Percentiles rank a stretch among this genome's conserved stretches.
Evolutionary conservation across 192 early-diverging fungal species (phyloP).

Genomic region (Chytriomyces confervae): DNA sequence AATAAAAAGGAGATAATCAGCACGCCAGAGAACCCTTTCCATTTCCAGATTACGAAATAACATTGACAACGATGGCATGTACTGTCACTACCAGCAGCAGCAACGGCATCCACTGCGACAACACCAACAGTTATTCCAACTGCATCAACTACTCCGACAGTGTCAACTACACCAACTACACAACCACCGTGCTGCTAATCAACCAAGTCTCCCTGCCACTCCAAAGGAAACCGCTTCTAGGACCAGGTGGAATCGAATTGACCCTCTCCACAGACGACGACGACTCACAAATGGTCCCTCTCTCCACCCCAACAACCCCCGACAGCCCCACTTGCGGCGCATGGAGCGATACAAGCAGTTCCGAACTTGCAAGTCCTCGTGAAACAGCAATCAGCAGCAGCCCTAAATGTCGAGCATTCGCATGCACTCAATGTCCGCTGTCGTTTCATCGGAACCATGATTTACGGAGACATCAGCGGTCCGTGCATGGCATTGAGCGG

Average conservation of each 20-base stretch:
- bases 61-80: too few relatives aligned
- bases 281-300: background rate
- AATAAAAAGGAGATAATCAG: too few relatives aligned
- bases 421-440: background rate
- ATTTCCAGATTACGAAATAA: too few relatives aligned
- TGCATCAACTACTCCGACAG: too few relatives aligned
- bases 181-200: too few relatives aligned
- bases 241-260: background rate
- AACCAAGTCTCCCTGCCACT: too few relatives aligned
- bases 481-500: background rate
- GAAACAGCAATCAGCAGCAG: background rate
- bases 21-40: too few relatives aligned
- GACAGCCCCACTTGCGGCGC: background rate
- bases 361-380: background rate
- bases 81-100: too few relatives aligned
- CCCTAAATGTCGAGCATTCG: background rate
- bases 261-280: background rate
- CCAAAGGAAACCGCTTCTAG: too few relatives aligned
- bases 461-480: conserved; percentile 16
- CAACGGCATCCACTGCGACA: too few relatives aligned
- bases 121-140: too few relatives aligned
- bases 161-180: too few relatives aligned
- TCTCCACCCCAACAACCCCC: background rate
- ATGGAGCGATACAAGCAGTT: background rate
- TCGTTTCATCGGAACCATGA: conserved; percentile 17